A percentile compares a stretch with the other conserved stretches of the same genome.
Conservation (phyloP, 2,329 filamentous ascomycete genomes). For the Cladosporium sp. region DNA sequence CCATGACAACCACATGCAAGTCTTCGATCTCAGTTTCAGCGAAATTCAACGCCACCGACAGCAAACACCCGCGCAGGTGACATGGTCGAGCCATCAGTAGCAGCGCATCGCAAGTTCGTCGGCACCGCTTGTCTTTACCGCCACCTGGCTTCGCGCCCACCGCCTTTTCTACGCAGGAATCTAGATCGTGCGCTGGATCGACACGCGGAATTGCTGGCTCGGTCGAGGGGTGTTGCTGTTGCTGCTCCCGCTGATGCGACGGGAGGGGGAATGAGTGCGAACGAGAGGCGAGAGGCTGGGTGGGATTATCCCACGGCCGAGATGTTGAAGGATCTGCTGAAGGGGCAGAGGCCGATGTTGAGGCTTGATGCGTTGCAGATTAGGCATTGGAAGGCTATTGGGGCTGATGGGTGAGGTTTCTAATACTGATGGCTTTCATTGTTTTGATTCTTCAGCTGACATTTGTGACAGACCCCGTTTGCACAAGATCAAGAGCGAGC, state of each 20-base stretch:
- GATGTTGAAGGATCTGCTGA: constrained; percentile 31
- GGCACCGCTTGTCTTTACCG: constrained; percentile 23
- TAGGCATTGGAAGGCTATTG: not conserved
- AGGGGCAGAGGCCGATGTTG: constrained; percentile 28
- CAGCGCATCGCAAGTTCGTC: constrained; percentile 21
- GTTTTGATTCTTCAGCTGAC: not conserved
- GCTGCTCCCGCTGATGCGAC: not conserved
- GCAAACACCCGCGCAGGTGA: constrained; percentile 8
- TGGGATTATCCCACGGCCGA: constrained; percentile 35
- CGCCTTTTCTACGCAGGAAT: constrained; percentile 35
- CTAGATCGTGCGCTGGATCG: constrained; percentile 32
- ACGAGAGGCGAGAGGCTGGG: constrained; percentile 10
- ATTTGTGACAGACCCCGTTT: not conserved
- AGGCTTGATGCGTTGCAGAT: constrained; percentile 25
- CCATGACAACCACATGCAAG: constrained; percentile 1
- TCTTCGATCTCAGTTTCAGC: not conserved
- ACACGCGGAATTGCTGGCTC: constrained; percentile 26
- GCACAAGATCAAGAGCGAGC: constrained; percentile 1
- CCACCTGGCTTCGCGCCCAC: constrained; percentile 19
- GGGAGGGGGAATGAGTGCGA: constrained; percentile 18
- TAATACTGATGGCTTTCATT: not conserved
- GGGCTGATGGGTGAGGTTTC: not conserved
- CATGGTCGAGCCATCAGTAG: constrained; percentile 23
- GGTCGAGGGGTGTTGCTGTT: constrained; percentile 11
- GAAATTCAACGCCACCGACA: not conserved